A percentile compares a stretch with the other conserved stretches of the same genome.
Evolutionary conservation across 805 yeast species (phyloP).

Genomic region (Candida namnaoensis): DNA sequence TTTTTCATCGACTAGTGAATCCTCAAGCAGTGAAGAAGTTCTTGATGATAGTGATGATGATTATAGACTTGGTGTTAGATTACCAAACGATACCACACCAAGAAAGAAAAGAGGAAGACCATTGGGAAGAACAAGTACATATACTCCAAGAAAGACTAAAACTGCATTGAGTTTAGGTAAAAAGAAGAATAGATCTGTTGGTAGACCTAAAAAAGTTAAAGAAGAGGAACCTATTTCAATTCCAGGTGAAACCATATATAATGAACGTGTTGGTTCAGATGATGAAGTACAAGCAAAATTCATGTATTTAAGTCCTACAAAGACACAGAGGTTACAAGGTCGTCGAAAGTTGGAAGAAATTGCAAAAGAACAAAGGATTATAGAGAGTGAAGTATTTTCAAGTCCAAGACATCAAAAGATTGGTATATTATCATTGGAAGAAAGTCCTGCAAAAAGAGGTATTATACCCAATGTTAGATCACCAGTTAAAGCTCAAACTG

Average conservation of each 20-base stretch:
- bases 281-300: background rate
- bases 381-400: slow-evolving; percentile 14
- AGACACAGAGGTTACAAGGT: background rate
- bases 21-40: background rate
- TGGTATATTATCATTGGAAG: slow-evolving; percentile 13
- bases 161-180: background rate
- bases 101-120: no score
- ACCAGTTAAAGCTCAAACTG: slow-evolving; percentile 28
- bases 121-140: no score
- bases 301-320: background rate
- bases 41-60: no score
- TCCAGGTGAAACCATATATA: background rate
- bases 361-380: slow-evolving; percentile 3
- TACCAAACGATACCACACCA: no score
- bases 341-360: background rate
- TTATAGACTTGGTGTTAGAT: no score
- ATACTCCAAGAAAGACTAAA: no score
- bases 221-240: background rate
- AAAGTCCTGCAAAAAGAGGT: slow-evolving; percentile 26
- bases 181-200: background rate
- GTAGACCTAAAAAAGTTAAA: background rate
- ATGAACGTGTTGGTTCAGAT: slow-evolving; percentile 1
- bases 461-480: slow-evolving; percentile 10
- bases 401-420: slow-evolving; percentile 19
- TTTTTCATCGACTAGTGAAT: slow-evolving; percentile 2